A percentile compares a stretch with the other conserved stretches of the same genome.
These are phyloP conservation scores for Lactarius hengduanensis DNA, from an alignment of 768 basidiomycete genomes.

Conservation along the genomic window DNA sequence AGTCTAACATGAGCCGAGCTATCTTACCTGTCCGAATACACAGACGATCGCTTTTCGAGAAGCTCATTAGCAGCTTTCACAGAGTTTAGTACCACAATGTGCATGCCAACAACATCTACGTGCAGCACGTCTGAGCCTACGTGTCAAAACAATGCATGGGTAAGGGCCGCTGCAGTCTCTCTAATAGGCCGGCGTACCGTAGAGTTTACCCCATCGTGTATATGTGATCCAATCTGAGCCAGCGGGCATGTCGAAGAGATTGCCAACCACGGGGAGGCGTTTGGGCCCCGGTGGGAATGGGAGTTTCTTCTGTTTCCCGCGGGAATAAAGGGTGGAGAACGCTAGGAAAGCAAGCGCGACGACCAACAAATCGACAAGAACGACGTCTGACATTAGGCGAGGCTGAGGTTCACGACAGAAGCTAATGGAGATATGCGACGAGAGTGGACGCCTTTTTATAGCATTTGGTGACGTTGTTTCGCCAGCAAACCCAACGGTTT, in stretches of 20 bases:
- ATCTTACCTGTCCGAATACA: constrained; percentile 27
- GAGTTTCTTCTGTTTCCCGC: constrained; percentile 8
- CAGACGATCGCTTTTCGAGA: constrained; percentile 31
- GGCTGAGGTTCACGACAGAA: background rate
- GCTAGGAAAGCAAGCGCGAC: background rate
- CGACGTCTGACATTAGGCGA: constrained; percentile 1
- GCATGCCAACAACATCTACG: constrained; percentile 27
- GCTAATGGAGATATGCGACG: background rate
- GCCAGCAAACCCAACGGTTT: background rate
- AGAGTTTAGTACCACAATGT: constrained; percentile 31
- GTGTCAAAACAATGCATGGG: background rate
- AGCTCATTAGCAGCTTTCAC: constrained; percentile 31
- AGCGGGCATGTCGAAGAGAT: constrained; percentile 27
- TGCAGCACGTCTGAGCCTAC: constrained; percentile 29
- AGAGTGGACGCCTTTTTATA: constrained; percentile 3
- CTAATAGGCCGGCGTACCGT: constrained; percentile 15
- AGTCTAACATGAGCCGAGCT: background rate
- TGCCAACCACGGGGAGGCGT: constrained; percentile 29
- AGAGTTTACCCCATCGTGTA: constrained; percentile 25
- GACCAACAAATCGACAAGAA: constrained; percentile 7
- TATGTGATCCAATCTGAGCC: constrained; percentile 27
- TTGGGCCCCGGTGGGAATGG: constrained; percentile 26
- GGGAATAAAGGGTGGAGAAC: background rate
- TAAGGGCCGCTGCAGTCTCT: background rate
- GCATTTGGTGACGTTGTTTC: background rate